Evolutionary conservation across 768 basidiomycete genomes (phyloP), one percentile per base, ranked within the genome.

Genomic region (Porphyrellus cyaneotinctus): DNA sequence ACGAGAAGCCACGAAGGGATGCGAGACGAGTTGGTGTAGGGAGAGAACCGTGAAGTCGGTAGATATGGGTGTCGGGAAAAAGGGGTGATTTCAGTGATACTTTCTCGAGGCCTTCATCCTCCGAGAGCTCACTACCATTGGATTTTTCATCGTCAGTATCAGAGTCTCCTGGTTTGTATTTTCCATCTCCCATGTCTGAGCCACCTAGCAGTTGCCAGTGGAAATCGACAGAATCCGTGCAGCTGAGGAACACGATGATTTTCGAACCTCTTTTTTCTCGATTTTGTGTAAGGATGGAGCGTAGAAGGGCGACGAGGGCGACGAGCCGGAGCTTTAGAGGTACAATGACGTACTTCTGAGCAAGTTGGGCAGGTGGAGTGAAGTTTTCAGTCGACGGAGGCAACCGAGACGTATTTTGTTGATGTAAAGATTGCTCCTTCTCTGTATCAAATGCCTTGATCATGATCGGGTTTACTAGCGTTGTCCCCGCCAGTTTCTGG

Each of bases 151-250:
- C 63, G 14, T 65, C 66, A 9, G 49, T 30, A 35, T 62, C 60
- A 13, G 63, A 64, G 9, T 65, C 63, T 9, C 60, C 63, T 28
- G 54, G 14, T 22, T 65, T 67, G 1, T 58, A 56, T 7, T 59
- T 68, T 10, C 61, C 64, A 2, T 59, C 72, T 9, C 76, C 81
- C 88, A 95, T 94, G 6, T 70, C 62, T 18, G 90, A 75, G 6
- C 83, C 81, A 0, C 85, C 87, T 1, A 98, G 71, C 20, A 97
- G 73, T 45, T 78, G 81, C 91, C 92, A 98, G 65, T 95, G 93
- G 63, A 92, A 97, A 68, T 99, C 95, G 17, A 99, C 97, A 3
- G 97, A 95, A 70, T 97, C 95, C 6, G 94, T 98, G 63, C 93
- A 97, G 60, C 90, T 95, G 55, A 99, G 74, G 71, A 99, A 99